A percentile compares a stretch with the other conserved stretches of the same genome.
These are phyloP conservation scores for Aspergillus aculeatus DNA, from an alignment of 2,329 filamentous ascomycete genomes.

Conservation along the genomic window DNA sequence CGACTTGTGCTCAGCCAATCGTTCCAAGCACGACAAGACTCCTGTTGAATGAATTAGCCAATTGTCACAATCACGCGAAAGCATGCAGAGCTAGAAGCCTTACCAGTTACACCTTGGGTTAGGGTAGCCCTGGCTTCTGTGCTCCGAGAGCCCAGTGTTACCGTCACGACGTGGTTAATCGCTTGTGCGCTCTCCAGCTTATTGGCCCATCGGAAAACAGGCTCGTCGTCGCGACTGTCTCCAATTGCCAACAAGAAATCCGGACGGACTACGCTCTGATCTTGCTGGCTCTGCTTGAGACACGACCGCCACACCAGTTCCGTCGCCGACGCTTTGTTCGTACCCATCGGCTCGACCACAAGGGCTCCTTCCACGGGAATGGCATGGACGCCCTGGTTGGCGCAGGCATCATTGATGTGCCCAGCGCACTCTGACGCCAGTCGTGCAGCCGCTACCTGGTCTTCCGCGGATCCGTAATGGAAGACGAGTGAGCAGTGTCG, in stretches of 20 bases:
- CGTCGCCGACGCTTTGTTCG: slow-evolving; percentile 83
- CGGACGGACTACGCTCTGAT: slow-evolving; percentile 45
- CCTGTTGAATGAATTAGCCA: slow-evolving; percentile 32
- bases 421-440: slow-evolving; percentile 87
- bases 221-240: slow-evolving; percentile 89
- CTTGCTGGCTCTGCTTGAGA: slow-evolving; percentile 55
- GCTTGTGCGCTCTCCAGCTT: slow-evolving; percentile 59
- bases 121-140: slow-evolving; percentile 83
- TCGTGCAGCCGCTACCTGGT: slow-evolving; percentile 70
- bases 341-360: slow-evolving; percentile 79
- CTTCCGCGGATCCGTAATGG: slow-evolving; percentile 80
- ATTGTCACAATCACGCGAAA: not conserved
- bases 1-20: slow-evolving; percentile 38
- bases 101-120: slow-evolving; percentile 89
- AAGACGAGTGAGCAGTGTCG: slow-evolving; percentile 90
- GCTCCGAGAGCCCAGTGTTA: slow-evolving; percentile 81
- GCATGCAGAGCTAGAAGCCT: slow-evolving; percentile 34
- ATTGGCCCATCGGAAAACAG: slow-evolving; percentile 94
- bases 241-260: slow-evolving; percentile 90
- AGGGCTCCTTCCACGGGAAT: slow-evolving; percentile 77
- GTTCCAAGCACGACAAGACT: slow-evolving; percentile 55
- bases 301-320: slow-evolving; percentile 67
- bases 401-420: slow-evolving; percentile 92
- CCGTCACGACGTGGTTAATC: slow-evolving; percentile 73
- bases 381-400: slow-evolving; percentile 78